Evolutionary conservation across 768 basidiomycete species (phyloP), one percentile per base, ranked within the genome.

Genomic region (Rhizopogon vulgaris): DNA sequence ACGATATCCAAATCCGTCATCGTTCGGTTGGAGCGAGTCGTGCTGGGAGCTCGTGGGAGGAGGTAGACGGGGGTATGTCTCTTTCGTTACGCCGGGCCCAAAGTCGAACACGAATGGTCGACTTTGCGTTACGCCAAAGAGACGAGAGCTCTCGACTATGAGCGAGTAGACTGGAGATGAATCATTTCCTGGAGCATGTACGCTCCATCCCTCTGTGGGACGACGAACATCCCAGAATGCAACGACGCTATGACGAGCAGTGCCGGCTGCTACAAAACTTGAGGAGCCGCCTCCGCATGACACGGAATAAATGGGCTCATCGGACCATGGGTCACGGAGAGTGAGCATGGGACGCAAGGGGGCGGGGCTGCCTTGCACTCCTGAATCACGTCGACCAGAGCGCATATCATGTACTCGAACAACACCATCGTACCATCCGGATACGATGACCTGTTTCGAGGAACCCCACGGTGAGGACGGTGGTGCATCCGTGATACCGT

Each of bases 61-160:
- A 38, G 56, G 6, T 30, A 73, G 41, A n/a, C 56, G 54, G 41
- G 78, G 76, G 56, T 86, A 88, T 8, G 85, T 85, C 42, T 74
- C 71, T 30, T 66, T 63, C 2, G 68, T 73, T 12, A 84, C 77
- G 9, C 77, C 80, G 7, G 82, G 80, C 7, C 87, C 87, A 59
- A 93, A 91, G 65, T 92, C 89, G 48, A 83, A 81, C 11, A 90
- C 82, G 62, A 90, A 91, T 6, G 86, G 79, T 40, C 89, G 70
- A 56, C 80, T 83, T 62, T 91, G 82, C 8, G 87, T 90, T 3
- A 74, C 87, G 10, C 88, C 90, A 57, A 85, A 92, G 41, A 90
- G 67, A 38, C 90, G 80, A 14, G 87, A 85, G 55, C 87, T 84
- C 65, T 93, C 90, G 18, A 90, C 69, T 32, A 83, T 63, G 43